Conservation (phyloP, 108 stramenopile species). For the Skeletonema costatum region DNA sequence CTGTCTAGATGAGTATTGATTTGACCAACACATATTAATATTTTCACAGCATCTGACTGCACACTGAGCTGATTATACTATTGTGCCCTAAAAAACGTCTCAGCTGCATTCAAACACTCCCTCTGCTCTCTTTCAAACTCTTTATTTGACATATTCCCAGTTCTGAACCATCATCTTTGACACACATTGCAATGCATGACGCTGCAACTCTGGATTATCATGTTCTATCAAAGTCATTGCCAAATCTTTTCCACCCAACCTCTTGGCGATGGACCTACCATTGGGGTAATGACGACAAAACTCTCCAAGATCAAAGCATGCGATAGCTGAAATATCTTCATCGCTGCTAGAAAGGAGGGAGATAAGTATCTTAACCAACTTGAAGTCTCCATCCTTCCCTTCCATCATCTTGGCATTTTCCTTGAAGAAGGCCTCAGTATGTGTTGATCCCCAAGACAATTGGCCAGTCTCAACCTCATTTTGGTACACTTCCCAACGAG, state of each 20-base stretch:
- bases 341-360: conserved; percentile 63
- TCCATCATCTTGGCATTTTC: conserved; percentile 70
- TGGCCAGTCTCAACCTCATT: conserved; percentile 83
- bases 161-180: conserved; percentile 92
- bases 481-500: conserved; percentile 83
- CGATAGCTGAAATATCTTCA: conserved; percentile 82
- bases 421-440: conserved; percentile 89
- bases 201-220: conserved; percentile 81
- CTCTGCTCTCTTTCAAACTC: background rate
- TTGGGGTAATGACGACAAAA: conserved; percentile 94
- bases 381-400: conserved; percentile 63
- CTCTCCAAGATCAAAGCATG: conserved; percentile 94
- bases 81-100: background rate
- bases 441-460: conserved; percentile 85
- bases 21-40: background rate
- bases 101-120: background rate
- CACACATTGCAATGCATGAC: conserved; percentile 88
- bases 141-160: conserved; percentile 59
- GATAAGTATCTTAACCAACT: conserved; percentile 72
- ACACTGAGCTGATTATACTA: background rate
- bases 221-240: conserved; percentile 88
- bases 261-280: conserved; percentile 74
- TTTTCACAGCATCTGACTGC: background rate
- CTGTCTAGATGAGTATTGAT: background rate
- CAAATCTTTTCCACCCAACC: conserved; percentile 85